A percentile compares a stretch with the other conserved stretches of the same genome.
Conservation (phyloP, 2,329 filamentous ascomycete genomes). For the Cladorrhinum sp. region DNA sequence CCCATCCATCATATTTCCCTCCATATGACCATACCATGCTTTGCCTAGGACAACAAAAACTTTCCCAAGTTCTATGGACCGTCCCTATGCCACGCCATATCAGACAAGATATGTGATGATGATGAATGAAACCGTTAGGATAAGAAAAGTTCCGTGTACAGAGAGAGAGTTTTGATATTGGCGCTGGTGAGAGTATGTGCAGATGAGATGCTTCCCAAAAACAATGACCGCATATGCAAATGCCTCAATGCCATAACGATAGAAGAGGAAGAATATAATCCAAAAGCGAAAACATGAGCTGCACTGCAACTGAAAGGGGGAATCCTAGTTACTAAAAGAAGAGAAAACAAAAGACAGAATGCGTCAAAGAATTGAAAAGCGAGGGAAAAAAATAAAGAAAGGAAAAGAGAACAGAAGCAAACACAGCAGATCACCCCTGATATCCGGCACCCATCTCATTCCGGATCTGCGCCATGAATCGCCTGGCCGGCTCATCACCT, state of each 20-base stretch:
- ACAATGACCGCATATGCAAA: background rate
- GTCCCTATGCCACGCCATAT: background rate
- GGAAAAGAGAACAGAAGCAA: conserved; percentile 3
- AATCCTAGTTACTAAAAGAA: conserved; percentile 6
- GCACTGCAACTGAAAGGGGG: conserved; percentile 13
- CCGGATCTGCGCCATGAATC: conserved; percentile 66
- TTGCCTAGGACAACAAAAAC: background rate
- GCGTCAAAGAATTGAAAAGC: background rate
- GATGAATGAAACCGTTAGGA: background rate
- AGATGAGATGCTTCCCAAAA: background rate
- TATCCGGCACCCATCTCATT: conserved; percentile 29
- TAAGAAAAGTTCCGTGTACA: background rate
- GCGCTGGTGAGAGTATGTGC: background rate
- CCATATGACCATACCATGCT: background rate
- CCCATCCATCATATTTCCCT: too few relatives aligned
- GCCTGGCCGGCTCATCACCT: conserved; percentile 81
- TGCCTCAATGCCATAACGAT: background rate
- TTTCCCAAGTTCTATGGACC: background rate
- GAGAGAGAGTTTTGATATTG: background rate
- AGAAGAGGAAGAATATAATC: conserved; percentile 2
- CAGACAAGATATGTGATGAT: background rate
- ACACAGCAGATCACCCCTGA: conserved; percentile 19
- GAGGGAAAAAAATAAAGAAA: background rate
- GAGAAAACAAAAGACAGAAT: conserved; percentile 1
- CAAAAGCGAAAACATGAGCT: conserved; percentile 7